Conservation (phyloP, 2,329 filamentous ascomycete genomes). For the Diaporthe citri region DNA sequence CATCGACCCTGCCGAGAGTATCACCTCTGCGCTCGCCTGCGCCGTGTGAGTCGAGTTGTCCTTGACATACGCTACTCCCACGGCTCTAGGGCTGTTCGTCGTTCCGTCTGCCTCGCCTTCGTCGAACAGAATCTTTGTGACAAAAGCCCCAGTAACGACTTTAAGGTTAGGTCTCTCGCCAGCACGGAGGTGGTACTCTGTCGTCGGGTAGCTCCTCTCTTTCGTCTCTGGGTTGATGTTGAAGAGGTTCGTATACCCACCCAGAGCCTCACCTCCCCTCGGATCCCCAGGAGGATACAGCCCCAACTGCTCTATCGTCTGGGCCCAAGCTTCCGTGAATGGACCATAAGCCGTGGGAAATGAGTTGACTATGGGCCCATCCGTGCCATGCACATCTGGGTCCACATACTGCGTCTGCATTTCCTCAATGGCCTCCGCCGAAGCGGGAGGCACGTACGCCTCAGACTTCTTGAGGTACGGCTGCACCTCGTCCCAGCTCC, state of each 20-base stretch:
- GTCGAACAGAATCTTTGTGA: not conserved
- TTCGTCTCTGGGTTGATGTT: not conserved
- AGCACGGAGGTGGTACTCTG: not conserved
- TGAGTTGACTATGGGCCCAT: not conserved
- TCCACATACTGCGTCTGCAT: conserved; percentile 22
- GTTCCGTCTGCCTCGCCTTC: not conserved
- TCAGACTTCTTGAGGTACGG: not conserved
- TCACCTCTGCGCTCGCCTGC: conserved; percentile 51
- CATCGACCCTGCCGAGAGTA: conserved; percentile 58
- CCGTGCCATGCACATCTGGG: not conserved
- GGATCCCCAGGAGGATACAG: not conserved
- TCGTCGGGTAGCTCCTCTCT: not conserved
- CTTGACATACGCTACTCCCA: conserved; percentile 4
- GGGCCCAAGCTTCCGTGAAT: not conserved
- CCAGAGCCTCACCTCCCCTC: conserved; percentile 5
- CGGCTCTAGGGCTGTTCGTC: not conserved
- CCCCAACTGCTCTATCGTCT: not conserved
- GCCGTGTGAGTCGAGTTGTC: not conserved
- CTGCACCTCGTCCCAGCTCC: conserved; percentile 20
- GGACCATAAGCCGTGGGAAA: conserved; percentile 4
- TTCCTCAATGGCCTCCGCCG: not conserved
- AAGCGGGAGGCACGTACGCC: not conserved
- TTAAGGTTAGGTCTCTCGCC: not conserved
- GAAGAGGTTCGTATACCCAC: not conserved
- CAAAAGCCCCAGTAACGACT: not conserved